Evolutionary conservation across 2,329 filamentous ascomycete genomes (phyloP), one percentile per base, ranked within the genome.

Genomic region (Exophiala oligosperma): DNA sequence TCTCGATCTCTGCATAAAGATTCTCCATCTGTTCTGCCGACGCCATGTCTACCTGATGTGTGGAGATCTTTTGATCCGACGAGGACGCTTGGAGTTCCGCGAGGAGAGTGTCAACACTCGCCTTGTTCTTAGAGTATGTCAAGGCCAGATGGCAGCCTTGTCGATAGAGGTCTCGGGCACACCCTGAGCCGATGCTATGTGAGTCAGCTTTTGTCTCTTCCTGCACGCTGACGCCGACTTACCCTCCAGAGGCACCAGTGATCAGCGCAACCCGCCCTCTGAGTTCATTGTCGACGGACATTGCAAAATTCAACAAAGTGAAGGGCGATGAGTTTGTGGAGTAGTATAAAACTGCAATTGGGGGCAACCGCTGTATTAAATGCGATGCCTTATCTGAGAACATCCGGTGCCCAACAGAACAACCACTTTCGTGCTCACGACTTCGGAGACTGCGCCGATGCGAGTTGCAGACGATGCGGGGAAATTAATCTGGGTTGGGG

Each of bases 241-340:
- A 84, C 83, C 84, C 83, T 66, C 82, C 82, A 52, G 82, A 85
- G 48, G 83, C 84, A 44, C 84, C 84, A 1, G 84, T 86, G 48
- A 86, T 78, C 7, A 86, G 75, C 46, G 82, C 84, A 44, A 86
- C 71, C 52, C 80, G 76, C 57, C 81, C 82, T 40, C 73, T 73
- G 58, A 86, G 73, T 49, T 79, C 74, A 62, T 82, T 81, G 48
- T 76, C 69, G 21, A 64, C 58, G 8, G 64, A 58, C 65, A 68
- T 69, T 9, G 40, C 49, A 35, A 52, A 14, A n/a, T 12, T 40
- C 9, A 37, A 29, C 8, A 14, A 28, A 28, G 12, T 12, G 12
- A 28, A 43, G 21, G 29, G 48, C 21, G 38, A 12, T 24, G 28
- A 28, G 47, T 28, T 29, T 2, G 46, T 48, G 17, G 43, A 38